Percentiles rank a stretch among this genome's conserved stretches.
Evolutionary conservation across 495 filamentous ascomycete species (phyloP).

Genomic region (Melanomma pulvis-pyrius): DNA sequence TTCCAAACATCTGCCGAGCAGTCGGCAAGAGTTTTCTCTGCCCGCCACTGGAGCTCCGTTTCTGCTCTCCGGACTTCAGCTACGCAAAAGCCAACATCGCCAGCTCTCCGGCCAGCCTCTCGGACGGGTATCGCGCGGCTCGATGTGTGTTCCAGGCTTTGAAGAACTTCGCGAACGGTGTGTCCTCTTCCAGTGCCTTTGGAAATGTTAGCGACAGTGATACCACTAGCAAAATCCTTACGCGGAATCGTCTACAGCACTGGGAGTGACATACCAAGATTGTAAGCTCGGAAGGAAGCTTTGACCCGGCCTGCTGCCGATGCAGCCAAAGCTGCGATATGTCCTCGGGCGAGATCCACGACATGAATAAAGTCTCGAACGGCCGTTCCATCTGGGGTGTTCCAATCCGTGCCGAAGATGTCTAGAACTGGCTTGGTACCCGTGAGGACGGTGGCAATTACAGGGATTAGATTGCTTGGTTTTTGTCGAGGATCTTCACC

Average conservation of each 20-base stretch:
- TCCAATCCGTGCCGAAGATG: constrained; percentile 67
- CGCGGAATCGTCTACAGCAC: neutral
- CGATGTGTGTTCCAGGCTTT: constrained; percentile 39
- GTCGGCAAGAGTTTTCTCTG: constrained; percentile 39
- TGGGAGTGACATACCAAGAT: constrained; percentile 38
- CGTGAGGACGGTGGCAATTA: constrained; percentile 62
- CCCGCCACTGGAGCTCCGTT: constrained; percentile 41
- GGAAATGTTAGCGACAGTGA: constrained; percentile 11
- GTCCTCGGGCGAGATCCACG: constrained; percentile 67
- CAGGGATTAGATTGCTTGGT: constrained; percentile 66
- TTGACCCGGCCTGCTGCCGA: constrained; percentile 25
- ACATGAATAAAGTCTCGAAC: constrained; percentile 64
- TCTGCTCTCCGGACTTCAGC: constrained; percentile 41
- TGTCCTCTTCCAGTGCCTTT: constrained; percentile 43
- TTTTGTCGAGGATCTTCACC: constrained; percentile 65
- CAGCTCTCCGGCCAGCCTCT: constrained; percentile 38
- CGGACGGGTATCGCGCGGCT: constrained; percentile 33
- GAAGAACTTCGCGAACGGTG: constrained; percentile 44
- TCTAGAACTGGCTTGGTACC: constrained; percentile 56
- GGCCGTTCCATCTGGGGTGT: constrained; percentile 52
- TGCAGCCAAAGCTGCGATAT: constrained; percentile 58
- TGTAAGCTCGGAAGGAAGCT: constrained; percentile 43
- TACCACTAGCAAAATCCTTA: neutral
- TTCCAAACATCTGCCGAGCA: constrained; percentile 43
- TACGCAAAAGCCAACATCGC: constrained; percentile 45